Percentiles rank a stretch among this genome's conserved stretches.
phyloP scores from a whole-genome alignment of 2,329 filamentous ascomycete genomes.

The Pseudogymnoascus sp. region DNA sequence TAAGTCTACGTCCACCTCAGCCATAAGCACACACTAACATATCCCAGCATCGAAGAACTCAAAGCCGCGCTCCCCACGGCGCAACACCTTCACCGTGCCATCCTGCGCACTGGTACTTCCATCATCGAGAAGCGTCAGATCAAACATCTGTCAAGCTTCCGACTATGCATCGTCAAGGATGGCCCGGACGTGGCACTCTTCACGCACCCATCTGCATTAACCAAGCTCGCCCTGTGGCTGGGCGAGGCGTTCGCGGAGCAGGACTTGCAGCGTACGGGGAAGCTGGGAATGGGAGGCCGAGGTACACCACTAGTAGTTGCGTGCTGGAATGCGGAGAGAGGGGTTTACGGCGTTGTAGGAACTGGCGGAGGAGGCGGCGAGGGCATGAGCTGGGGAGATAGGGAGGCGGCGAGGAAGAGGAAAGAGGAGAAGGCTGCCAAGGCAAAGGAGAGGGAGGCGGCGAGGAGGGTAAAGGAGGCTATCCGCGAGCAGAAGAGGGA shows the following conservation, averaged over 20 bases:
- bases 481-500: constrained; percentile 54
- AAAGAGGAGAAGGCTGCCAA: constrained; percentile 57
- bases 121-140: constrained; percentile 92
- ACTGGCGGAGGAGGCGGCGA: constrained; percentile 76
- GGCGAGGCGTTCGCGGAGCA: constrained; percentile 86
- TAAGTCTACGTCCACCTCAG: constrained; percentile 33
- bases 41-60: constrained; percentile 61
- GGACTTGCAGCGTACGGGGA: constrained; percentile 68
- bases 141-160: constrained; percentile 82
- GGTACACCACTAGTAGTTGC: constrained; percentile 86
- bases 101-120: constrained; percentile 84
- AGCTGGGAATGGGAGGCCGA: constrained; percentile 58
- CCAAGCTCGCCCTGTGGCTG: constrained; percentile 90
- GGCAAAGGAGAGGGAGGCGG: constrained; percentile 53
- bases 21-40: constrained; percentile 34
- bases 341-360: constrained; percentile 87
- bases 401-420: constrained; percentile 56
- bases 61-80: constrained; percentile 72
- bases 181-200: constrained; percentile 88
- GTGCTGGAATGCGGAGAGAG: constrained; percentile 76
- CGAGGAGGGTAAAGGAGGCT: constrained; percentile 48
- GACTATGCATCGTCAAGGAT: constrained; percentile 93
- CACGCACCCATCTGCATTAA: constrained; percentile 83
- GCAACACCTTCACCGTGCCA: constrained; percentile 83
- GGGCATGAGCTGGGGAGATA: constrained; percentile 59